A percentile compares a stretch with the other conserved stretches of the same genome.
phyloP scores from a whole-genome alignment of 2,329 filamentous ascomycete genomes.

The Plenodomus biglobosus region DNA sequence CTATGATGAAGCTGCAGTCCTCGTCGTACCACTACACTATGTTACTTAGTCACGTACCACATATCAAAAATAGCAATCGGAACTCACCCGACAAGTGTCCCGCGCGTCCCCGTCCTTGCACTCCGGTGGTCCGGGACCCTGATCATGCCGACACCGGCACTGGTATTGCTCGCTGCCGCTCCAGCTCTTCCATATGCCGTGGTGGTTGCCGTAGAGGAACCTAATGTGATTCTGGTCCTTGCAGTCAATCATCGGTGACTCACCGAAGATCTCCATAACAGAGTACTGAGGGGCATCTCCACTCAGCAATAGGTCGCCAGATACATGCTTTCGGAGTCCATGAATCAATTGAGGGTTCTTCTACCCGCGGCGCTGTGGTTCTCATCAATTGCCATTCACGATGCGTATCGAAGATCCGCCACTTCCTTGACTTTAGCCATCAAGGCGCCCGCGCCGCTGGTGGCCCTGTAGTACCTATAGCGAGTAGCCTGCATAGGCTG shows the following conservation, averaged over 20 bases:
- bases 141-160: not conserved
- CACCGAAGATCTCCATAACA: not conserved
- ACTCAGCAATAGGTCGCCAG: not conserved
- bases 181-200: not conserved
- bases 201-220: not conserved
- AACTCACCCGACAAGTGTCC: not conserved
- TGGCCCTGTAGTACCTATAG: no score
- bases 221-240: not conserved
- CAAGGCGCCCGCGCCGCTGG: no score
- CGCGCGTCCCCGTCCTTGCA: not conserved
- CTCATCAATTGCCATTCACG: no score
- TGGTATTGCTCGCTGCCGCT: not conserved
- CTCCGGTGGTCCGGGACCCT: not conserved
- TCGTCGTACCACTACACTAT: not conserved
- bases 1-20: not conserved
- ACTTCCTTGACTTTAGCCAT: no score
- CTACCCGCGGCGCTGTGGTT: no score
- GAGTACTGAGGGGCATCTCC: not conserved
- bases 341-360: no score
- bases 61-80: not conserved
- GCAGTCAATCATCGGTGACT: not conserved
- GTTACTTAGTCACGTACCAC: not conserved
- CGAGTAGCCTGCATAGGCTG: no score
- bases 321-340: not conserved
- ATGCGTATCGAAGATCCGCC: no score